These are phyloP conservation scores for Mycena crocata DNA, from an alignment of 768 basidiomycete species.

Conservation along the genomic window DNA sequence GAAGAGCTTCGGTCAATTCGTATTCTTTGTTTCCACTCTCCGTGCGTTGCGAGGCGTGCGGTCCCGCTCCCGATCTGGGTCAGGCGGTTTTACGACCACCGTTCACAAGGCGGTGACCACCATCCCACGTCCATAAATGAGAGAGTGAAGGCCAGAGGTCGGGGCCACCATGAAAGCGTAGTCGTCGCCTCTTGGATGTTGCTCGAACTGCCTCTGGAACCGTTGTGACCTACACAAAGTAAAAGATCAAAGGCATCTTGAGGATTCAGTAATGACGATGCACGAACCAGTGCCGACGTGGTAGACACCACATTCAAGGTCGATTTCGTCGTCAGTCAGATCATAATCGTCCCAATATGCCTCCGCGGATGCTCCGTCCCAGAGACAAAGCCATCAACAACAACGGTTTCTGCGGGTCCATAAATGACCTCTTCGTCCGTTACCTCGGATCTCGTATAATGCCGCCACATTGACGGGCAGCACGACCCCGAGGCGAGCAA, in stretches of 20 bases:
- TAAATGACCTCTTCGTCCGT: background rate
- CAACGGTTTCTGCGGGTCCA: background rate
- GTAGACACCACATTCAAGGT: background rate
- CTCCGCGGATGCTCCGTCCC: background rate
- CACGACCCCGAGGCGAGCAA: background rate
- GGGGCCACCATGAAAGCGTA: background rate
- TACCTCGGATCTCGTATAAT: background rate
- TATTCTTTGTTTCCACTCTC: background rate
- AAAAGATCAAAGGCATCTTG: background rate
- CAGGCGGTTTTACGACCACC: background rate
- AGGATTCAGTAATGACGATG: background rate
- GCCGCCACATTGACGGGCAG: background rate
- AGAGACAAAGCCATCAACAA: background rate
- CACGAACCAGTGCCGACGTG: background rate
- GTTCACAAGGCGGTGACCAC: background rate
- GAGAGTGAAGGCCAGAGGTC: background rate
- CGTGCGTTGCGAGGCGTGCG: background rate
- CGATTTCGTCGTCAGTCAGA: background rate
- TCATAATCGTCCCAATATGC: background rate
- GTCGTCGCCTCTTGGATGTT: background rate
- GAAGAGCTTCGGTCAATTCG: no score
- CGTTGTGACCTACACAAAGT: background rate
- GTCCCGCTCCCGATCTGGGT: background rate
- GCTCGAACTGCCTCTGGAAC: background rate
- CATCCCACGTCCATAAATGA: background rate